Percentiles rank a stretch among this genome's conserved stretches.
These are phyloP conservation scores for Aureobasidium lini DNA, from an alignment of 2,329 filamentous ascomycete genomes.

Conservation along the genomic window DNA sequence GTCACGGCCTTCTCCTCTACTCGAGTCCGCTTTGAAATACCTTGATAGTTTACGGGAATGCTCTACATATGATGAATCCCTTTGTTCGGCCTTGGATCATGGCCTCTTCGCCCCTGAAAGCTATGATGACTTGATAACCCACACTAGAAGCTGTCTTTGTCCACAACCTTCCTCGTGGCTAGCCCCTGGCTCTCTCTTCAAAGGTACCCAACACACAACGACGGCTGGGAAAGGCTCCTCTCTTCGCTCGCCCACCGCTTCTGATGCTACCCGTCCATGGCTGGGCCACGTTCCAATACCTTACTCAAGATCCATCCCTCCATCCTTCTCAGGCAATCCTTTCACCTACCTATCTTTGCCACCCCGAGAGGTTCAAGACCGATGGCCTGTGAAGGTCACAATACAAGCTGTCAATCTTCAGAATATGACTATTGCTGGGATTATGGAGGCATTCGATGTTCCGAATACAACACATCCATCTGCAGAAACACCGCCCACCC, in stretches of 20 bases:
- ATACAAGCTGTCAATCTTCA: constrained; percentile 55
- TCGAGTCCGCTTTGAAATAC: constrained; percentile 56
- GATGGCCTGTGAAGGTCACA: constrained; percentile 61
- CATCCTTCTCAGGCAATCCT: constrained; percentile 13
- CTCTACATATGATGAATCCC: constrained; percentile 46
- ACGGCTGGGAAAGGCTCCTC: constrained; percentile 16
- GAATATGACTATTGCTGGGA: constrained; percentile 56
- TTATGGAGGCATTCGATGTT: constrained; percentile 64
- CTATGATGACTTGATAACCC: constrained; percentile 51
- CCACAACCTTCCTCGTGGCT: constrained; percentile 55
- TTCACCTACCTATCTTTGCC: not conserved
- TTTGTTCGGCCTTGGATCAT: constrained; percentile 45
- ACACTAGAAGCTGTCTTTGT: constrained; percentile 44
- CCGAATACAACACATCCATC: constrained; percentile 36
- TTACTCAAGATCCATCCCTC: constrained; percentile 17
- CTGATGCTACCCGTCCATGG: constrained; percentile 32
- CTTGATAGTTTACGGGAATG: constrained; percentile 51
- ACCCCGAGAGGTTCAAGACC: constrained; percentile 37
- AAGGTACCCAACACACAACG: constrained; percentile 54
- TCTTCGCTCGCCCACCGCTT: constrained; percentile 19
- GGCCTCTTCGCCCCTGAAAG: constrained; percentile 48
- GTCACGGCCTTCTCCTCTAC: constrained; percentile 23
- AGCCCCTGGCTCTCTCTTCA: constrained; percentile 52
- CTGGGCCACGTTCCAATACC: constrained; percentile 25
- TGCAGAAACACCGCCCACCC: constrained; percentile 31